A percentile compares a stretch with the other conserved stretches of the same genome.
Evolutionary conservation across 1,139 yeast species (phyloP).

Genomic region (Yamadazyma blattariae): DNA sequence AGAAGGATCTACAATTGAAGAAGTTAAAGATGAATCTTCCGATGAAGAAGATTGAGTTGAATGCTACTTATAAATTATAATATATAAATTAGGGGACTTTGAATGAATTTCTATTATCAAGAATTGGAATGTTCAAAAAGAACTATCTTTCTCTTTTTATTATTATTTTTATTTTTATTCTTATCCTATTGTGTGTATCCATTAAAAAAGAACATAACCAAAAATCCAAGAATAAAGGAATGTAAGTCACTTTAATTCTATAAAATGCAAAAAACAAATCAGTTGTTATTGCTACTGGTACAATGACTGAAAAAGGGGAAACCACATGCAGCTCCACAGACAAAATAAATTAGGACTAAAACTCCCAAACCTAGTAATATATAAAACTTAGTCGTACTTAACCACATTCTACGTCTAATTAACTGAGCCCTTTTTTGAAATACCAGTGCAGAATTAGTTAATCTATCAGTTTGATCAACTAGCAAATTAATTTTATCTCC

Average conservation of each 20-base stretch:
- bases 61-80: no score
- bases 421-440: constrained; percentile 71
- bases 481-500: constrained; percentile 76
- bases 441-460: constrained; percentile 65
- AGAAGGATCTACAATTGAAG: constrained; percentile 10
- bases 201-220: no score
- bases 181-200: no score
- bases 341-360: constrained; percentile 34
- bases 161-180: no score
- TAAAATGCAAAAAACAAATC: no score
- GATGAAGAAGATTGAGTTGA: constrained; percentile 11
- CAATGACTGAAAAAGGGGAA: constrained; percentile 41
- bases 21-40: constrained; percentile 11
- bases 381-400: constrained; percentile 48
- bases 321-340: constrained; percentile 52
- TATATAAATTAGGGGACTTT: not conserved
- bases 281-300: no score
- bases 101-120: not conserved
- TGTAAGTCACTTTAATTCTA: no score
- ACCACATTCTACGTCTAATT: constrained; percentile 68
- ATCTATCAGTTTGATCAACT: constrained; percentile 77
- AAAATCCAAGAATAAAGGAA: no score
- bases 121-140: not conserved
- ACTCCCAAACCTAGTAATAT: constrained; percentile 28
- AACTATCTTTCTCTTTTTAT: no score